Conservation (phyloP, 2,329 filamentous ascomycete species). For the Simplicillium aogashimaense region DNA sequence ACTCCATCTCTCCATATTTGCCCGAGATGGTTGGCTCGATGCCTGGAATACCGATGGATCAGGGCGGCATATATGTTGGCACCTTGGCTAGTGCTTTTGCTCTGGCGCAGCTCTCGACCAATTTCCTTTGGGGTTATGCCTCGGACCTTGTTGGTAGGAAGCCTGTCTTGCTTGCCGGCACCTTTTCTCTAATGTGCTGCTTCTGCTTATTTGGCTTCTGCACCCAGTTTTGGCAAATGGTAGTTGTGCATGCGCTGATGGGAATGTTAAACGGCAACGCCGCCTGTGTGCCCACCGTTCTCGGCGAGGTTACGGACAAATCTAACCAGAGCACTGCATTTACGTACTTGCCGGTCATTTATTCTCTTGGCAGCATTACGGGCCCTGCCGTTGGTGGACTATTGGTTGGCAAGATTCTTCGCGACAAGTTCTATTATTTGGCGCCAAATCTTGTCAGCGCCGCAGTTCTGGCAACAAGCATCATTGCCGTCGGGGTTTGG, state of each 20-base stretch:
- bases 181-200: slow-evolving; percentile 69
- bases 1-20: slow-evolving; percentile 91
- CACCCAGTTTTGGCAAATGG: slow-evolving; percentile 69
- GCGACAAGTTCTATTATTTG: slow-evolving; percentile 67
- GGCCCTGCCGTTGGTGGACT: slow-evolving; percentile 86
- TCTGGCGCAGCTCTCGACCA: slow-evolving; percentile 82
- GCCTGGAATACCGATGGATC: slow-evolving; percentile 59
- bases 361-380: slow-evolving; percentile 86
- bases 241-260: slow-evolving; percentile 82
- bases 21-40: slow-evolving; percentile 86
- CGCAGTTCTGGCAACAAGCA: slow-evolving; percentile 58
- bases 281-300: slow-evolving; percentile 82
- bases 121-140: slow-evolving; percentile 53
- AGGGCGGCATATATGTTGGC: slow-evolving; percentile 82
- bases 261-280: slow-evolving; percentile 92
- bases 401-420: slow-evolving; percentile 54
- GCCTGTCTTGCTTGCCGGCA: slow-evolving; percentile 67
- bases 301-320: slow-evolving; percentile 90
- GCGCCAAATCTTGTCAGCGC: slow-evolving; percentile 75
- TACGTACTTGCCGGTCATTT: slow-evolving; percentile 91
- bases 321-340: slow-evolving; percentile 92
- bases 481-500: slow-evolving; percentile 66
- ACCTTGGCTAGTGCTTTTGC: slow-evolving; percentile 86
- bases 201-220: slow-evolving; percentile 87
- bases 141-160: slow-evolving; percentile 63